Evolutionary conservation across 495 filamentous ascomycete genomes (phyloP).

Genomic region (Hypoxylon intermedium): DNA sequence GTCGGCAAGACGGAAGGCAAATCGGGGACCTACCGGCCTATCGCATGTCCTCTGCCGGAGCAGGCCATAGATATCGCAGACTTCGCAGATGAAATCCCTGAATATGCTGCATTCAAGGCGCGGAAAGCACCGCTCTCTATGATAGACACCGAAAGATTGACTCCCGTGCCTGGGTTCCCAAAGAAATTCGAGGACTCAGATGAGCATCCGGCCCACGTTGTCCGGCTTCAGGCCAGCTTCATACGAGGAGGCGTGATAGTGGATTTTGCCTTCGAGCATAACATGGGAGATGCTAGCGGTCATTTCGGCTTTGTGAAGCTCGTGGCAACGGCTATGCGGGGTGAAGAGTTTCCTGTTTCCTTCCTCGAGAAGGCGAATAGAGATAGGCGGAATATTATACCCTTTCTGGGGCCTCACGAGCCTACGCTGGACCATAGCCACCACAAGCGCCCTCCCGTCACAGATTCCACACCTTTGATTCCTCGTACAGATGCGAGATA

Average conservation of each 20-base stretch:
- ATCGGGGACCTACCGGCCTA: slow-evolving; percentile 44
- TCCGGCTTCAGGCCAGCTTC: slow-evolving; percentile 46
- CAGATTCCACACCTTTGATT: slow-evolving; percentile 7
- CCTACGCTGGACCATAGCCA: slow-evolving; percentile 46
- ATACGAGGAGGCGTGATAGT: slow-evolving; percentile 42
- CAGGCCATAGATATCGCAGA: slow-evolving; percentile 35
- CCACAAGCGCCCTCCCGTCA: slow-evolving; percentile 13
- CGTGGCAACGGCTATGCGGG: slow-evolving; percentile 42
- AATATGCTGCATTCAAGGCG: slow-evolving; percentile 36
- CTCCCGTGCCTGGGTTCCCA: slow-evolving; percentile 40
- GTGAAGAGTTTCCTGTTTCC: slow-evolving; percentile 23
- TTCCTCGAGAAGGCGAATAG: slow-evolving; percentile 44
- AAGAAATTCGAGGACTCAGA: slow-evolving; percentile 34
- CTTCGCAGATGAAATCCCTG: slow-evolving; percentile 3
- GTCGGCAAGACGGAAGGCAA: slow-evolving; percentile 17
- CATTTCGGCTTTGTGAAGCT: slow-evolving; percentile 46
- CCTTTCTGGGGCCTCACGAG: slow-evolving; percentile 41
- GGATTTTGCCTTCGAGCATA: slow-evolving; percentile 49
- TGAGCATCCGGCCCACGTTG: slow-evolving; percentile 43
- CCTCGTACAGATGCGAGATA: slow-evolving; percentile 1
- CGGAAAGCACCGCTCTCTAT: slow-evolving; percentile 39
- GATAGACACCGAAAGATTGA: slow-evolving; percentile 41
- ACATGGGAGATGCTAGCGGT: slow-evolving; percentile 50
- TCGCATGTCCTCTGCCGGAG: slow-evolving; percentile 9
- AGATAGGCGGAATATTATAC: slow-evolving; percentile 44